A percentile compares a stretch with the other conserved stretches of the same genome.
These are phyloP conservation scores for Ceriops zippeliana DNA, from an alignment of 345 rosid genomes.

Conservation along the genomic window DNA sequence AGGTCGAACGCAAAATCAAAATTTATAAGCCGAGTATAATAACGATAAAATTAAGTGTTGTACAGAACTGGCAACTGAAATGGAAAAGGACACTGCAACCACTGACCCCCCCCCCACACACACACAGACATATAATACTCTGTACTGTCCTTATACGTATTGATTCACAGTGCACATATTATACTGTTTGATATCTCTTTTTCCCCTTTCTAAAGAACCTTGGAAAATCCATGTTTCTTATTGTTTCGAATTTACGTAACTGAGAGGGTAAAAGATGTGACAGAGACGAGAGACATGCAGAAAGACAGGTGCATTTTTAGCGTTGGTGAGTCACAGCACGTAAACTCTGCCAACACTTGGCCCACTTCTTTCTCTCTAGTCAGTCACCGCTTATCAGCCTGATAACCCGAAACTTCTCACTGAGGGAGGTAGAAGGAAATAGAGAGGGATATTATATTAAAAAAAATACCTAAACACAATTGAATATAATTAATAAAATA, in stretches of 20 bases:
- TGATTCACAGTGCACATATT: slow-evolving; percentile 9
- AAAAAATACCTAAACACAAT: too few species aligned
- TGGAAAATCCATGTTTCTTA: slow-evolving; percentile 26
- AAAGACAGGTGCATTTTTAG: background rate
- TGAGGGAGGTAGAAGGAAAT: too few species aligned
- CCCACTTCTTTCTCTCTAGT: slow-evolving; percentile 25
- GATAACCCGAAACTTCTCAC: slow-evolving; percentile 3
- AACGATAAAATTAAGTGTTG: slow-evolving; percentile 12
- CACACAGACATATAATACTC: too few species aligned
- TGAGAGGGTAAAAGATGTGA: slow-evolving; percentile 43
- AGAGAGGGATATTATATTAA: background rate
- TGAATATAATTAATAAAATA: too few species aligned
- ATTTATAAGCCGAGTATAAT: background rate
- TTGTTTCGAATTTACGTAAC: slow-evolving; percentile 36
- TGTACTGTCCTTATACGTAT: slow-evolving; percentile 5
- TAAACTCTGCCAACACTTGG: background rate
- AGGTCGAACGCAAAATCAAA: background rate
- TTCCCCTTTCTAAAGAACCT: background rate
- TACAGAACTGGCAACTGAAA: slow-evolving; percentile 31
- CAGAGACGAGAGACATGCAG: slow-evolving; percentile 13
- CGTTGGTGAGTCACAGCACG: slow-evolving; percentile 21
- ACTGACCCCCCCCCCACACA: background rate
- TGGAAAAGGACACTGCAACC: slow-evolving; percentile 30
- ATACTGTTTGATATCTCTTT: background rate
- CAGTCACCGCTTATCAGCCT: slow-evolving; percentile 16